Conservation (phyloP, 176 grass and related monocot species). For the Microstegium vimineum region DNA sequence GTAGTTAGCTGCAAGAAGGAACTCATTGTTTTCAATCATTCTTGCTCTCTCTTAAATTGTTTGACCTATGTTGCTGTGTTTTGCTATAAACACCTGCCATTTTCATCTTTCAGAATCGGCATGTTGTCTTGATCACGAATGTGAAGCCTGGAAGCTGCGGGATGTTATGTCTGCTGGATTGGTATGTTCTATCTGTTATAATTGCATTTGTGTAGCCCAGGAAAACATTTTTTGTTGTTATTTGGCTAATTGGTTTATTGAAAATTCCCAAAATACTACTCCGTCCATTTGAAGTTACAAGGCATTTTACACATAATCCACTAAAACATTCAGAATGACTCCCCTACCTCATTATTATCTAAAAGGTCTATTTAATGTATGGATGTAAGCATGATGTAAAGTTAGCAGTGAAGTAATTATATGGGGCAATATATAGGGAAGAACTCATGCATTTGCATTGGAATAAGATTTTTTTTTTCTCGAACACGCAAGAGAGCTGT, state of each 20-base stretch:
- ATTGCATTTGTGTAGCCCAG: constrained; percentile 5
- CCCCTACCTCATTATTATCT: not conserved
- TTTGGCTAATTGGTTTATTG: constrained; percentile 9
- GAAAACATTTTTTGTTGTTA: constrained; percentile 12
- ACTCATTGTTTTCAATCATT: constrained; percentile 18
- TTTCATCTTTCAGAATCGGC: constrained; percentile 66
- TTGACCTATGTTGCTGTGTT: not conserved
- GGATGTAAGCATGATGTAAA: not conserved
- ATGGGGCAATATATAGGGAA: not conserved
- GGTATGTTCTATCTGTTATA: constrained; percentile 43
- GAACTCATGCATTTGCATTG: not conserved
- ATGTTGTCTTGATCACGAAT: constrained; percentile 88
- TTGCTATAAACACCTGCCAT: constrained; percentile 19
- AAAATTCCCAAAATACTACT: not conserved
- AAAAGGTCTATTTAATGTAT: not conserved
- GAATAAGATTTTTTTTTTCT: not conserved
- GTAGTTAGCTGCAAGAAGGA: constrained; percentile 41
- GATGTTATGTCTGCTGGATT: constrained; percentile 94
- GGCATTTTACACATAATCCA: not conserved
- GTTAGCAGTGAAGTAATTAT: not conserved
- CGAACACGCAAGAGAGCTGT: not conserved
- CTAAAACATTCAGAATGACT: not conserved
- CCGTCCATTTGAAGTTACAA: not conserved
- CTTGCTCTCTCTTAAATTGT: not conserved
- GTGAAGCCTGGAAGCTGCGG: constrained; percentile 93